These are phyloP conservation scores for Arabidopsis hybrid DNA, from an alignment of 441 rosid genomes.

Conservation along the genomic window DNA sequence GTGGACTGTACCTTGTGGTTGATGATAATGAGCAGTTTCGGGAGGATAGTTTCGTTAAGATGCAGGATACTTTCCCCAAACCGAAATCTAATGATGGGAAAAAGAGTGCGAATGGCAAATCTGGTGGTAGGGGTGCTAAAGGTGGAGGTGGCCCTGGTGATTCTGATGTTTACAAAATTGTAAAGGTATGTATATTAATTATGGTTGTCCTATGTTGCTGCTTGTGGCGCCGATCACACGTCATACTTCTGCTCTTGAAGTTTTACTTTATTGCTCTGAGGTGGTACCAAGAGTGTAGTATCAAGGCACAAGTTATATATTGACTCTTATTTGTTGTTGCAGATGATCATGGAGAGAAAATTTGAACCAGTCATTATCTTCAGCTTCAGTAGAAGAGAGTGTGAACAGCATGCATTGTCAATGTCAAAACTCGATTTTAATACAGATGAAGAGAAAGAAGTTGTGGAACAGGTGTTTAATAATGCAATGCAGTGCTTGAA, in stretches of 20 bases:
- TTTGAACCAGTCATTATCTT: conserved; percentile 97
- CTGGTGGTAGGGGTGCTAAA: conserved; percentile 79
- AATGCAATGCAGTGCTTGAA: conserved; percentile 89
- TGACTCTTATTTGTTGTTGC: conserved; percentile 40
- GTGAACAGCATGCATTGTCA: conserved; percentile 97
- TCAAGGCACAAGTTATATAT: neutral
- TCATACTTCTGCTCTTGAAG: neutral
- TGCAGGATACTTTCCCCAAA: conserved; percentile 82
- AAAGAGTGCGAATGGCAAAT: conserved; percentile 72
- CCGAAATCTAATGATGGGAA: conserved; percentile 67
- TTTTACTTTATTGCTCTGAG: conserved; percentile 1
- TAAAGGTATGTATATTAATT: conserved; percentile 63
- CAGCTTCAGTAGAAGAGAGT: conserved; percentile 99
- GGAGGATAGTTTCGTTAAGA: conserved; percentile 90
- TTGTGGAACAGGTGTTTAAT: conserved; percentile 78
- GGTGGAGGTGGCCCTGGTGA: conserved; percentile 75
- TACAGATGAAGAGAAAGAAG: conserved; percentile 81
- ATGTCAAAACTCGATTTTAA: conserved; percentile 99
- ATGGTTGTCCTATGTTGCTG: conserved; percentile 3
- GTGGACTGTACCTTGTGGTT: conserved; percentile 91
- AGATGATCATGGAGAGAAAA: conserved; percentile 97
- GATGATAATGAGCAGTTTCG: conserved; percentile 93
- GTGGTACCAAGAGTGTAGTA: conserved; percentile 1
- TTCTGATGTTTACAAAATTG: conserved; percentile 94
- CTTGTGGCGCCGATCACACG: neutral